A percentile compares a stretch with the other conserved stretches of the same genome.
Evolutionary conservation across 306 rosid genomes (phyloP).

Genomic region (Quercus mongolica): DNA sequence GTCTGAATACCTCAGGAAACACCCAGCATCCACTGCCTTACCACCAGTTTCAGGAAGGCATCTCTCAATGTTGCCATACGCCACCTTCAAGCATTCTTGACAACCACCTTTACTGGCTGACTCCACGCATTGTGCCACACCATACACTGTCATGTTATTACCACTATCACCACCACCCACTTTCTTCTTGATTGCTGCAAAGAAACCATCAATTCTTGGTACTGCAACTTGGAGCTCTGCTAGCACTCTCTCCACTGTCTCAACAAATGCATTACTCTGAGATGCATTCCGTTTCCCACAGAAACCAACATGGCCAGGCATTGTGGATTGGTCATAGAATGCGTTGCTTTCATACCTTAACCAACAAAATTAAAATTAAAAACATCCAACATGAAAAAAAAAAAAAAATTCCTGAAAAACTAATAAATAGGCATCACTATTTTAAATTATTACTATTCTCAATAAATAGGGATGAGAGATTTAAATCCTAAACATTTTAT

Average conservation of each 20-base stretch:
- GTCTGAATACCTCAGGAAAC: slow-evolving; percentile 57
- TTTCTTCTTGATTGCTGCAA: slow-evolving; percentile 35
- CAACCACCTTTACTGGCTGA: slow-evolving; percentile 29
- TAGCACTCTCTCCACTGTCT: slow-evolving; percentile 16
- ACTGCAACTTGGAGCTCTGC: slow-evolving; percentile 28
- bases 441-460: too few species aligned
- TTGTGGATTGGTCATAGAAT: slow-evolving; percentile 33
- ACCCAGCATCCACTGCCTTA: slow-evolving; percentile 55
- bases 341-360: slow-evolving; percentile 37
- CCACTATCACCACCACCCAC: neutral
- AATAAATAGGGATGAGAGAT: rapidly evolving
- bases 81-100: slow-evolving; percentile 42
- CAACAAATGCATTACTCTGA: slow-evolving; percentile 11
- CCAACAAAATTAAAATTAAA: neutral
- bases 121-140: slow-evolving; percentile 61
- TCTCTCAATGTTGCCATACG: slow-evolving; percentile 23
- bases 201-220: slow-evolving; percentile 37
- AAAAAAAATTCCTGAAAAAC: too few species aligned
- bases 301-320: slow-evolving; percentile 22
- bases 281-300: slow-evolving; percentile 26
- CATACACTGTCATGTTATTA: slow-evolving; percentile 36
- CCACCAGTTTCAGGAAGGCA: slow-evolving; percentile 48
- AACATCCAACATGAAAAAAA: neutral
- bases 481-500: too few species aligned
- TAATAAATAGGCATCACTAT: too few species aligned